A percentile compares a stretch with the other conserved stretches of the same genome.
Evolutionary conservation across 345 rosid species (phyloP).

Genomic region (Syzygium jambos): DNA sequence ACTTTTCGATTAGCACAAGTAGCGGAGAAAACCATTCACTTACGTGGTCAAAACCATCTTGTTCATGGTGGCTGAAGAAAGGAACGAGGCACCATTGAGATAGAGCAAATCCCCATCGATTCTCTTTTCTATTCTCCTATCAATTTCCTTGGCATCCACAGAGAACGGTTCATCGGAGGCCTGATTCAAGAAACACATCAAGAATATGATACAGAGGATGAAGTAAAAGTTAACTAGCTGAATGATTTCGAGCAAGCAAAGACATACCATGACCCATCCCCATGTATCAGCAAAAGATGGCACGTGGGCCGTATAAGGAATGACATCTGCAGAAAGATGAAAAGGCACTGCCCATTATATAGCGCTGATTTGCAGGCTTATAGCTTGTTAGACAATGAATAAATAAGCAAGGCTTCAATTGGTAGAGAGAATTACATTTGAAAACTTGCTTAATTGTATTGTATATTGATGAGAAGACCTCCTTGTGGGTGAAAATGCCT

Average conservation of each 20-base stretch:
- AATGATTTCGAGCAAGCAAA: not conserved
- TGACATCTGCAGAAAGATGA: slow-evolving; percentile 47
- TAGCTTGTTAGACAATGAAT: not conserved
- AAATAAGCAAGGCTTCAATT: not conserved
- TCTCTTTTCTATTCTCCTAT: slow-evolving; percentile 56
- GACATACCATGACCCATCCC: slow-evolving; percentile 94
- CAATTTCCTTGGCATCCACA: slow-evolving; percentile 53
- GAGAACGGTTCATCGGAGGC: slow-evolving; percentile 81
- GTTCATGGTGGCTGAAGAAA: slow-evolving; percentile 79
- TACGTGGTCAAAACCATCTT: slow-evolving; percentile 72
- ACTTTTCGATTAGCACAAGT: not conserved
- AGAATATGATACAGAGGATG: not conserved
- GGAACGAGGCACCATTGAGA: slow-evolving; percentile 73
- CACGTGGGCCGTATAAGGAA: slow-evolving; percentile 86
- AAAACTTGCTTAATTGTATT: slow-evolving; percentile 90
- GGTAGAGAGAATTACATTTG: slow-evolving; percentile 38
- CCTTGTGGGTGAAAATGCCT: slow-evolving; percentile 89
- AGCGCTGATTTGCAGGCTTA: not conserved
- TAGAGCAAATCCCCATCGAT: slow-evolving; percentile 61
- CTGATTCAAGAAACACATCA: slow-evolving; percentile 10
- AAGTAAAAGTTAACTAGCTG: not conserved
- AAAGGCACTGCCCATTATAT: not conserved
- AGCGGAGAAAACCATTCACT: slow-evolving; percentile 7
- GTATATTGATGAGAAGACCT: slow-evolving; percentile 85
- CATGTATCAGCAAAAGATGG: slow-evolving; percentile 98